Conservation (phyloP, 1,139 yeast species). For the Pichia sp. region DNA sequence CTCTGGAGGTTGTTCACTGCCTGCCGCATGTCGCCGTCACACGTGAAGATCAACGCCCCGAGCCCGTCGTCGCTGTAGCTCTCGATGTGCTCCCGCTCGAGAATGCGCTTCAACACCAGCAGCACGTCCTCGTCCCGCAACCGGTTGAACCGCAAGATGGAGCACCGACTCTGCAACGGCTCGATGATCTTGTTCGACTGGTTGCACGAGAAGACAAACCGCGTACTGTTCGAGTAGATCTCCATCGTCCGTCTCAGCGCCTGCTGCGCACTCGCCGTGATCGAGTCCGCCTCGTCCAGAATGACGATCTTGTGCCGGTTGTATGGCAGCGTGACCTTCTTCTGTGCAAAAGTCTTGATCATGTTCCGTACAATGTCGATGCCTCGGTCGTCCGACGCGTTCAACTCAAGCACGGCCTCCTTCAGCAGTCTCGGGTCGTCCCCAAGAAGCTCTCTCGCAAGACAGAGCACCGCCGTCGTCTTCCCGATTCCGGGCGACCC, state of each 20-base stretch:
- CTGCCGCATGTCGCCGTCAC: constrained; percentile 99
- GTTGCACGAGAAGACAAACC: constrained; percentile 97
- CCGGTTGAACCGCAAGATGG: constrained; percentile 80
- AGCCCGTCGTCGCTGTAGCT: constrained; percentile 83
- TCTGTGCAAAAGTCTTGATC: constrained; percentile 93
- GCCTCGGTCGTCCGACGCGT: constrained; percentile 96
- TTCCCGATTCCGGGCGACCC: constrained; percentile 98
- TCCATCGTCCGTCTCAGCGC: constrained; percentile 98
- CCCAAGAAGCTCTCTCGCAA: constrained; percentile 81
- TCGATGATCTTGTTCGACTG: constrained; percentile 92
- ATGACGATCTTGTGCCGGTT: constrained; percentile 87
- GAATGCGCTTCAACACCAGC: constrained; percentile 67
- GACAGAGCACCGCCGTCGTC: constrained; percentile 88
- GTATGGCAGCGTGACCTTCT: constrained; percentile 67
- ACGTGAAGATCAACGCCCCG: constrained; percentile 90
- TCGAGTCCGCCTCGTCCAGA: constrained; percentile 94
- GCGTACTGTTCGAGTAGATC: constrained; percentile 84
- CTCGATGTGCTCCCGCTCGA: constrained; percentile 47
- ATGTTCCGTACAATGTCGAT: constrained; percentile 90
- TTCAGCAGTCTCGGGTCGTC: constrained; percentile 44
- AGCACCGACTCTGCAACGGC: constrained; percentile 95
- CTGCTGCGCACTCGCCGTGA: constrained; percentile 98
- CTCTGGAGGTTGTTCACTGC: constrained; percentile 92
- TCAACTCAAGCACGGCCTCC: constrained; percentile 86
- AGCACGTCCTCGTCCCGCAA: constrained; percentile 82